A percentile compares a stretch with the other conserved stretches of the same genome.
phyloP scores from a whole-genome alignment of 148 eudicot species.

The Camellia granthamiana region DNA sequence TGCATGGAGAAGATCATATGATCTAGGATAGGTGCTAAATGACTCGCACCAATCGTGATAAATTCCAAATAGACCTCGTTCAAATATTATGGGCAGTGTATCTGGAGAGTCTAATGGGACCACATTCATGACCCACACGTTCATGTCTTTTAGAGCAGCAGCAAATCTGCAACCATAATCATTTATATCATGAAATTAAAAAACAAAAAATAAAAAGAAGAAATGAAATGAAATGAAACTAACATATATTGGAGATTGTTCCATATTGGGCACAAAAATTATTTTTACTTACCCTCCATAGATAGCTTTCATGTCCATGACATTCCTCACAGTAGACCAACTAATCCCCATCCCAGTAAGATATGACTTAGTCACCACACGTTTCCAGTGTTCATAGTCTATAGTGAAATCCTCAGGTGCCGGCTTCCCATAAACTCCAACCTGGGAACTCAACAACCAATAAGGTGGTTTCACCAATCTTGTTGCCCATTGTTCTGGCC shows the following conservation, averaged over 20 bases:
- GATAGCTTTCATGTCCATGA: conserved; percentile 66
- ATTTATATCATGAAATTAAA: background rate
- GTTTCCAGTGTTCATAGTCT: conserved; percentile 59
- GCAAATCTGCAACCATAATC: conserved; percentile 51
- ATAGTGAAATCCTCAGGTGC: conserved; percentile 57
- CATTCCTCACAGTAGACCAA: conserved; percentile 64
- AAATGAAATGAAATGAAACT: background rate
- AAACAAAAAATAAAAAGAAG: background rate
- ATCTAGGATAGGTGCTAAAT: conserved; percentile 62
- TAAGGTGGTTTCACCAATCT: conserved; percentile 49
- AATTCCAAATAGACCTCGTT: conserved; percentile 64
- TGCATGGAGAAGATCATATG: conserved; percentile 66
- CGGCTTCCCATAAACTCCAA: conserved; percentile 62
- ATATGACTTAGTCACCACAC: conserved; percentile 52
- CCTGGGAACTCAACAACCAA: conserved; percentile 53
- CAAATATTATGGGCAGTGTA: conserved; percentile 61
- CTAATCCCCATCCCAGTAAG: conserved; percentile 47
- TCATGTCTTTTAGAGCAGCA: conserved; percentile 55
- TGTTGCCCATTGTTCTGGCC: conserved; percentile 60
- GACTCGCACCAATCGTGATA: conserved; percentile 77
- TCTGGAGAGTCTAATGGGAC: conserved; percentile 58
- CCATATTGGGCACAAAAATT: background rate
- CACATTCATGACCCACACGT: conserved; percentile 63
- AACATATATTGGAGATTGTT: background rate
- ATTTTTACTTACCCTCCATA: conserved; percentile 63